Base-by-base conservation (phyloP, 768 basidiomycete genomes). In the Lentinula lateritia region DNA sequence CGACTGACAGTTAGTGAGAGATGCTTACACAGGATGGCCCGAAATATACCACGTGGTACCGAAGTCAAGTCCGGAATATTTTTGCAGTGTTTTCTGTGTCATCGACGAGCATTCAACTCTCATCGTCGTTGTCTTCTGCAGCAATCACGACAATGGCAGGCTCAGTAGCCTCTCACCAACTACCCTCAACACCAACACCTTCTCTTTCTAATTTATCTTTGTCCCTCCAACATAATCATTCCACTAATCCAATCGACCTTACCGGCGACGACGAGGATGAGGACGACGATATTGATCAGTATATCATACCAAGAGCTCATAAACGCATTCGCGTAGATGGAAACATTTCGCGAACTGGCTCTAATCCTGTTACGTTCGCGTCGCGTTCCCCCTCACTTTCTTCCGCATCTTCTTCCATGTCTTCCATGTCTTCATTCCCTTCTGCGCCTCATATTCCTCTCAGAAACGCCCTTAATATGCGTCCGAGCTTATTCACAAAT, bases 211-310 rank as follows among this genome's bases (percentile, higher is more conserved):
- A 66, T 69, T 73, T 75, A 52, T 73, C 78, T 35, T 61, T 77
- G 59, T 75, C 74, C 8, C 71, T 74, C 20, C 72, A 76, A 62
- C 73, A 74, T 61, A 77, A 78, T 64, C 35, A n/a, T 18, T 39
- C 45, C 46, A 75, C 80, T 13, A 77, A 82, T 66, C 83, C 80
- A 66, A 90, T 90, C 71, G 89, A 90, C 77, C 79, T 90, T 63
- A 90, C 87, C 28, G 75, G 77, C 63, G 88, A 88, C 73, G 87
- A 56, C 36, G 55, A 56, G 12, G 55, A 56, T 43, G 55, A 56
- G 12, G 55, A 56, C 68, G 83, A 83, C 68, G 83, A 83, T 67
- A 72, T 75, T 67, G 75, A 76, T 62, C 72, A 68, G 59, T 69
- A 73, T 66, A 68, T 71, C 62, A 65, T 69, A 35, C 61, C 72